Percentiles rank a stretch among this genome's conserved stretches.
Conservation (phyloP, 495 filamentous ascomycete species). For the Parathielavia hyrcaniae region DNA sequence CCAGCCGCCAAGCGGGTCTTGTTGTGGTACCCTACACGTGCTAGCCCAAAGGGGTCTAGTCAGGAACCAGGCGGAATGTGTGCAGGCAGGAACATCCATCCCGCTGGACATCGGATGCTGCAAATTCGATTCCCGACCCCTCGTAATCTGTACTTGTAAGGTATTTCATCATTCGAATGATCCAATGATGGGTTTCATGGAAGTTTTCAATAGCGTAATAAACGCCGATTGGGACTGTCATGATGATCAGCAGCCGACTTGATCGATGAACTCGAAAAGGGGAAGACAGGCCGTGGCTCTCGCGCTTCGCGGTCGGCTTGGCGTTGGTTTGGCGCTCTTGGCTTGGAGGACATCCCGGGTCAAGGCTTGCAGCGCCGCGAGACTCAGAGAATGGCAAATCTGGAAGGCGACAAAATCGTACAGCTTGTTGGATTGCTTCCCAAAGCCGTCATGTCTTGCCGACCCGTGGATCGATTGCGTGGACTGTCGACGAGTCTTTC, state of each 20-base stretch:
- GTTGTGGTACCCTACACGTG: background rate
- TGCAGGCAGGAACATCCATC: constrained; percentile 1
- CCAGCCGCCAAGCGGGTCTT: no score
- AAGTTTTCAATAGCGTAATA: background rate
- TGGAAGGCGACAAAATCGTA: background rate
- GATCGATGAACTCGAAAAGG: background rate
- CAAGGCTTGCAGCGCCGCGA: background rate
- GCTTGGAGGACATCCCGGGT: background rate
- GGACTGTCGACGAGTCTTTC: background rate
- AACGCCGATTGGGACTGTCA: background rate
- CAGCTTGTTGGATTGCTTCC: background rate
- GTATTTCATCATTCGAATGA: no score
- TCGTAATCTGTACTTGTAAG: no score
- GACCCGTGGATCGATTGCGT: background rate
- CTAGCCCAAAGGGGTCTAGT: constrained; percentile 8
- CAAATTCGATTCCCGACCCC: background rate
- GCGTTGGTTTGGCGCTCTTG: background rate
- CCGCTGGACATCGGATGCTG: background rate
- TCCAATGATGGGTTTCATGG: no score
- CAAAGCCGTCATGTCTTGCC: no score
- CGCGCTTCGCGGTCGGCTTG: background rate
- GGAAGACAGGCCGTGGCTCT: background rate
- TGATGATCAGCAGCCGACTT: background rate
- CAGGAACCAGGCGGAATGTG: constrained; percentile 12
- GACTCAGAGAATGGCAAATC: background rate